Evolutionary conservation across 2,329 filamentous ascomycete genomes (phyloP).

Genomic region (Corinectria fuckeliana): DNA sequence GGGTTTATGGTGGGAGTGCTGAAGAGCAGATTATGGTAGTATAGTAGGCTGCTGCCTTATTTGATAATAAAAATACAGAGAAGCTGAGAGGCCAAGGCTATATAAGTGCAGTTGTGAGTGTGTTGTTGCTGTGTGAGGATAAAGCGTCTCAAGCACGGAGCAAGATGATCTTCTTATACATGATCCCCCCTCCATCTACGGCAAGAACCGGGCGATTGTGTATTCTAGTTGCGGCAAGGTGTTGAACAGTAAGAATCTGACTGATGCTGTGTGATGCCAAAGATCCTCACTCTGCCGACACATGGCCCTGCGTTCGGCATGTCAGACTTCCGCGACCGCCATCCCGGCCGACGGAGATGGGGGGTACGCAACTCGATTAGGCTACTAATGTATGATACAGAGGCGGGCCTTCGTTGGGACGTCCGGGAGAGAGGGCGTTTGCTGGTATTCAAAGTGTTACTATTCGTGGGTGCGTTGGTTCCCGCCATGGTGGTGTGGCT

Average conservation of each 20-base stretch:
- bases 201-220: background rate
- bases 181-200: background rate
- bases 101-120: background rate
- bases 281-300: background rate
- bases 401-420: no score
- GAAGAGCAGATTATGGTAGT: no score
- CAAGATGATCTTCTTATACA: slow-evolving; percentile 34
- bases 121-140: slow-evolving; percentile 23
- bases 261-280: background rate
- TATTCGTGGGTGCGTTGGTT: background rate
- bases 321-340: slow-evolving; percentile 8
- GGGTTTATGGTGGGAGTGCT: background rate
- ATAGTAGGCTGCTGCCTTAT: background rate
- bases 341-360: slow-evolving; percentile 9
- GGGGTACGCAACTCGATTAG: background rate
- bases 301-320: slow-evolving; percentile 1
- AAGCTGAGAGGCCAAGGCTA: background rate
- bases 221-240: background rate
- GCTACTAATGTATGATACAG: no score
- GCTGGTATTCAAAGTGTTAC: no score
- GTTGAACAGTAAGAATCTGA: slow-evolving; percentile 1
- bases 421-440: no score
- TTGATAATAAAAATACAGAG: background rate
- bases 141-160: slow-evolving; percentile 22
- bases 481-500: background rate